Base-by-base conservation (phyloP, 345 rosid genomes). In the Firmiana major region DNA sequence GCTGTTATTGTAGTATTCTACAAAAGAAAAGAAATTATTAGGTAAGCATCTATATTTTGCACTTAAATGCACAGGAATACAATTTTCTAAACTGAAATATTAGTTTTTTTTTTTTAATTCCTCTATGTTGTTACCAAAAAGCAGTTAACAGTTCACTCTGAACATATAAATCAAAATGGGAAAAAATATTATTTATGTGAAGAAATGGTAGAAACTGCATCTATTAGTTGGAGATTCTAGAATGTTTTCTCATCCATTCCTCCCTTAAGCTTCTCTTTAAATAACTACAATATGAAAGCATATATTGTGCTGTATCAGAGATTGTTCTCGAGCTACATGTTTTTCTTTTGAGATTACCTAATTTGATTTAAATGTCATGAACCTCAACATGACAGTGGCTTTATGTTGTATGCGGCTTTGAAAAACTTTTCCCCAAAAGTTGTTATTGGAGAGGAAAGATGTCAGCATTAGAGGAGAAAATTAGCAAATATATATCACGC, bases 1-100 rank as follows among this genome's bases (percentile, higher is more conserved):
- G 5, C 73, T 13, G 26, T 28, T 24, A 13, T 31, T 3, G 34
- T 7, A 9, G 40, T 34, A n/a, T 4, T 46, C 73, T 68, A 63
- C 21, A 9, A 40, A 59, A 42, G 42, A 53, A 28, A 68, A 66
- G 21, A 12, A 6, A 28, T 19, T 57, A 9, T 68, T 73, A 63
- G n/a, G 57, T 46, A 11, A 77, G 74, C 10, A 57, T 72, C 70
- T 17, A 10, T 58, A 45, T 77, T 73, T 26, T 36, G 28, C 64
- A 6, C 34, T 31, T 22, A 40, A 40, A 62, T 3, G 17, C 28
- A 62, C 40, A 62, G 17, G 40, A 31, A 3, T 15, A 13, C 9
- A 28, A 5, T 62, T 60, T 26, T 60, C 34, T 22, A 24, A 54
- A 36, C 36, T 21, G 67, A 65, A 22, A 9, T 59, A 9, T 36